A percentile compares a stretch with the other conserved stretches of the same genome.
These are phyloP conservation scores for Pichia sp. DNA, from an alignment of 1,139 yeast genomes.

Conservation along the genomic window DNA sequence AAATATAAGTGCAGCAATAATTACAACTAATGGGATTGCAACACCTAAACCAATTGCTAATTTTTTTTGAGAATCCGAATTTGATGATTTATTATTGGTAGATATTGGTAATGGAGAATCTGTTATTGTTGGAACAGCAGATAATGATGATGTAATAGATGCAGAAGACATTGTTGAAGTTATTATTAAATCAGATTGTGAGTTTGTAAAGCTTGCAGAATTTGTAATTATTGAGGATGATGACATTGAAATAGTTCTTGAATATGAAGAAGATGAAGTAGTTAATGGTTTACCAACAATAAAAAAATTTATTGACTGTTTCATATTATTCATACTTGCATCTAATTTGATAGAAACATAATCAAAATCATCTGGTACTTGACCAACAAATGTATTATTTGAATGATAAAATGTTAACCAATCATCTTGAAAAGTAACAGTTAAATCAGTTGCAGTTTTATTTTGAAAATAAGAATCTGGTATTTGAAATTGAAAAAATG, in stretches of 20 bases:
- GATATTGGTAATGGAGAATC: too few species aligned
- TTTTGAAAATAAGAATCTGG: slow-evolving; percentile 51
- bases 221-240: slow-evolving; percentile 17
- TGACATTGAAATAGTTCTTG: slow-evolving; percentile 14
- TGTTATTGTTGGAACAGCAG: too few species aligned
- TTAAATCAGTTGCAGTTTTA: slow-evolving; percentile 42
- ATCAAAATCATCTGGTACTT: slow-evolving; percentile 55
- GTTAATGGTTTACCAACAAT: slow-evolving; percentile 33
- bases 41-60: slow-evolving; percentile 86
- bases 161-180: neutral
- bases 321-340: slow-evolving; percentile 40
- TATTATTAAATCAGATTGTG: neutral
- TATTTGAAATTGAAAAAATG: slow-evolving; percentile 50
- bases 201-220: slow-evolving; percentile 12
- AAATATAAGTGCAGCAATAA: slow-evolving; percentile 44
- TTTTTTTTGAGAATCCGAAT: slow-evolving; percentile 33
- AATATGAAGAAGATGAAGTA: slow-evolving; percentile 11
- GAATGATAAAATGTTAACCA: slow-evolving; percentile 62
- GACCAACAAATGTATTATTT: slow-evolving; percentile 65
- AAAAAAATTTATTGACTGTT: slow-evolving; percentile 43
- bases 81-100: slow-evolving; percentile 17
- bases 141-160: slow-evolving; percentile 20
- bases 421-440: slow-evolving; percentile 39
- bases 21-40: slow-evolving; percentile 59
- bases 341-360: slow-evolving; percentile 43